phyloP scores from a whole-genome alignment of 2,329 filamentous ascomycete species.

The Aspergillus nomiae region DNA sequence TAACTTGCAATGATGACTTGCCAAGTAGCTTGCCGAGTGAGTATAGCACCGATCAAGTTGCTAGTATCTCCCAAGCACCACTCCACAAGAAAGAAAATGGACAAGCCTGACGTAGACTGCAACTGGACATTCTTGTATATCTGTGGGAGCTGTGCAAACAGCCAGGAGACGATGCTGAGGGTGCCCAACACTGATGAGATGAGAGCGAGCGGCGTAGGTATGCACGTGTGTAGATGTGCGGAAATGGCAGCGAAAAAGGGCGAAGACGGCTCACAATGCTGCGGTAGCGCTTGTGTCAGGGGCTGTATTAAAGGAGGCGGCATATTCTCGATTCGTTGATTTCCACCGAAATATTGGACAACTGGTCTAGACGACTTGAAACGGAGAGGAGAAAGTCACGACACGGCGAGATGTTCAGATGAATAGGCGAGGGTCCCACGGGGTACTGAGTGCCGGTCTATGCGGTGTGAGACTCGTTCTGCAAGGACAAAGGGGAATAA shows the following conservation, averaged over 20 bases:
- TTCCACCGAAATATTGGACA: neutral
- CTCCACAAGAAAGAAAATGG: constrained; percentile 65
- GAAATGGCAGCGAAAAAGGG: constrained; percentile 61
- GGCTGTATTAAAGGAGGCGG: constrained; percentile 31
- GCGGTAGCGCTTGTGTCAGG: constrained; percentile 48
- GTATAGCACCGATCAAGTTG: constrained; percentile 64
- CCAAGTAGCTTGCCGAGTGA: constrained; percentile 67
- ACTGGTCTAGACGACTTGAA: neutral
- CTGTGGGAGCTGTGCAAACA: constrained; percentile 69
- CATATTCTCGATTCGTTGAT: constrained; percentile 25
- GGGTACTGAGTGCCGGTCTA: neutral
- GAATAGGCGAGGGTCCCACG: neutral
- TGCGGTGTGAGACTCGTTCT: neutral
- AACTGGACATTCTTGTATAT: constrained; percentile 69
- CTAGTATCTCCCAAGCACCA: constrained; percentile 67
- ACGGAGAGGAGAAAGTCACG: neutral
- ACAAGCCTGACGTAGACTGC: constrained; percentile 65
- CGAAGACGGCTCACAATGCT: constrained; percentile 62
- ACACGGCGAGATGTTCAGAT: neutral
- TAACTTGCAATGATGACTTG: constrained; percentile 67
- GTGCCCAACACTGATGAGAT: constrained; percentile 62
- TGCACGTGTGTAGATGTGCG: constrained; percentile 61
- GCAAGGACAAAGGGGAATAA: neutral
- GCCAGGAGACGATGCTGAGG: constrained; percentile 66
- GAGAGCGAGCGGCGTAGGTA: constrained; percentile 65